Conservation (phyloP, 139 green algal genomes). For the Penium margaritaceum region DNA sequence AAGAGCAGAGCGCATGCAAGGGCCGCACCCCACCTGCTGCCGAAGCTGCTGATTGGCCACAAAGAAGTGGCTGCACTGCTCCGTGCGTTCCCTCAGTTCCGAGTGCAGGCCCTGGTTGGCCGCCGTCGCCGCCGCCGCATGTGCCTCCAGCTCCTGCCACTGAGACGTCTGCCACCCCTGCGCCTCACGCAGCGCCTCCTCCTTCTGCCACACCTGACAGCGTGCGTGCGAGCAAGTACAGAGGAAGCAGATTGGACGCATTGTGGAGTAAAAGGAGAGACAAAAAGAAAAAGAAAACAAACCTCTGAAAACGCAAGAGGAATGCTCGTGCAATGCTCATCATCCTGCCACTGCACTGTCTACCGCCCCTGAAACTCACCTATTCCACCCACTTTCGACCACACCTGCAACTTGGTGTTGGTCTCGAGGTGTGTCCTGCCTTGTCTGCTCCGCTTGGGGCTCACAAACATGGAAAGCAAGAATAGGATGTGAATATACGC, state of each 20-base stretch:
- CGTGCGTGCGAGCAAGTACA: background rate
- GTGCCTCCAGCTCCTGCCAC: slow-evolving; percentile 6
- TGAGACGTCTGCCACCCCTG: slow-evolving; percentile 1
- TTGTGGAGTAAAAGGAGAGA: no score
- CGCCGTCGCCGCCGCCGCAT: background rate
- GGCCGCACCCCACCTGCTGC: slow-evolving; percentile 1
- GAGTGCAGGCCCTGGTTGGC: slow-evolving; percentile 5
- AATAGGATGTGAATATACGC: no score
- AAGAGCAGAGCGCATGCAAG: no score
- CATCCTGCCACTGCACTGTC: background rate
- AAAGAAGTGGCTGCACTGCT: slow-evolving; percentile 5
- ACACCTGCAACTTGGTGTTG: background rate
- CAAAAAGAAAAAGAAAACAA: background rate
- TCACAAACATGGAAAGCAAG: no score
- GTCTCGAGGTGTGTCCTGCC: no score
- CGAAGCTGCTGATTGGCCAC: background rate
- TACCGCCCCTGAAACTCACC: background rate
- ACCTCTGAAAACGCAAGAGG: no score
- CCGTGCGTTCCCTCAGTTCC: background rate
- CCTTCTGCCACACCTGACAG: slow-evolving; percentile 6
- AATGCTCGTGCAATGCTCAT: no score
- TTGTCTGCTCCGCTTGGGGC: no score
- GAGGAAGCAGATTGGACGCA: no score
- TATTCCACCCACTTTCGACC: background rate
- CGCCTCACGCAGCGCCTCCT: slow-evolving; percentile 1